These are phyloP conservation scores for Sphaceloma murrayae DNA, from an alignment of 2,329 filamentous ascomycete species.

Conservation along the genomic window DNA sequence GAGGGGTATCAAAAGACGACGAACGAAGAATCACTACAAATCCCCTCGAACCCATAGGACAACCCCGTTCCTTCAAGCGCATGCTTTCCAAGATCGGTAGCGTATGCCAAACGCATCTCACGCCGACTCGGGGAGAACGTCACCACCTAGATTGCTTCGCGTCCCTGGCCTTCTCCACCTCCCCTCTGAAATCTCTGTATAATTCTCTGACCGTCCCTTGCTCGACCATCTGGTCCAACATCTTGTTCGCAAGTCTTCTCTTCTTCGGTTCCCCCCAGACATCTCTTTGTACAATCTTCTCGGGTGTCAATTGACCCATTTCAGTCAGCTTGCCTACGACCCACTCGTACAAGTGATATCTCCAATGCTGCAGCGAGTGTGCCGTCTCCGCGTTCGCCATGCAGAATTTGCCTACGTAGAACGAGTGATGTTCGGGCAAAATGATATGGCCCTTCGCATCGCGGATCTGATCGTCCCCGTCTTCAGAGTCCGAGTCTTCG, in stretches of 20 bases:
- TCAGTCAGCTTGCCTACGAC: slow-evolving; percentile 53
- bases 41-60: not conserved
- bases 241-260: slow-evolving; percentile 50
- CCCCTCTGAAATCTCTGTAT: slow-evolving; percentile 56
- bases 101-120: not conserved
- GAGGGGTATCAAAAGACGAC: no score
- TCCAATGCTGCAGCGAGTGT: slow-evolving; percentile 67
- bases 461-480: slow-evolving; percentile 33
- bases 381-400: slow-evolving; percentile 57
- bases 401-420: slow-evolving; percentile 49
- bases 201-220: slow-evolving; percentile 51
- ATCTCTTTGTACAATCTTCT: slow-evolving; percentile 52
- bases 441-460: slow-evolving; percentile 42
- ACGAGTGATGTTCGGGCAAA: slow-evolving; percentile 37
- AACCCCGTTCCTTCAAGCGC: not conserved
- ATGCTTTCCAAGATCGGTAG: no score
- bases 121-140: not conserved
- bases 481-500: slow-evolving; percentile 39
- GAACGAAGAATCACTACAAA: no score
- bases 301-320: slow-evolving; percentile 48
- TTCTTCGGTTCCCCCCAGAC: slow-evolving; percentile 51
- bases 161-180: slow-evolving; percentile 49
- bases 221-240: slow-evolving; percentile 55
- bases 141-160: slow-evolving; percentile 30
- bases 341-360: slow-evolving; percentile 61